Base-by-base conservation (phyloP, 139 green algal species). In the Chlorella sp. region DNA sequence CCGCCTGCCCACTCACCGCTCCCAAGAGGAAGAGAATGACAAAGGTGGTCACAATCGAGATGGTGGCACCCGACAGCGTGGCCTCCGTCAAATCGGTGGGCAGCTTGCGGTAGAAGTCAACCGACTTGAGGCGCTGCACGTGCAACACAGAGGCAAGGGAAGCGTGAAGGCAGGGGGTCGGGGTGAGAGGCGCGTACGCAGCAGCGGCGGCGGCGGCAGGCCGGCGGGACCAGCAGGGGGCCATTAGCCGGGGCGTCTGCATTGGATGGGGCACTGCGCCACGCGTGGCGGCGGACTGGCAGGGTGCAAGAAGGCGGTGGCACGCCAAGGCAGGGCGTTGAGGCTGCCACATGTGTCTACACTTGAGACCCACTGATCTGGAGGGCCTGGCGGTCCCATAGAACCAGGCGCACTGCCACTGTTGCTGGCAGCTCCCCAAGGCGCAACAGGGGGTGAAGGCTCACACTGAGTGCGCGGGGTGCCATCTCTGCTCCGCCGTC, bases 71-170 rank as follows among this genome's bases (percentile, higher is more conserved):
- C 24, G 97, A 93, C 7, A 99, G 82, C 4, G 97, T 99, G 0
- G 97, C 96, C 92, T 99, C 97, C 1, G 96, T 99, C 5, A 99
- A 92, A 85, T 99, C 98, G 69, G 96, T 99, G 92, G 75, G 78
- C 60, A 81, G 75, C 83, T 86, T 81, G 37, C 88, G 69, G 82
- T 95, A 95, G 73, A 95, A 95, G 66, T 96, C 93, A 34, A 95
- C 92, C 1, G 64, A 61, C 64, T 93, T 92, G 24, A 94, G 86
- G 32, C 91, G 86, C 86, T 85, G 86, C 86, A 85, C 5, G 18
- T 36, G 53, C 75, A 28, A 57, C 34, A 26, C 42, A 61, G 22
- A 69, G 48, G 80, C 42, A 39, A 22, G 42, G 30, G 28, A 53
- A n/a, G n/a, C 32, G 4, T 16, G 21, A 3, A 15, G 71, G 71